phyloP scores from a whole-genome alignment of 805 yeast genomes.

The Yamadazyma phyllophila region DNA sequence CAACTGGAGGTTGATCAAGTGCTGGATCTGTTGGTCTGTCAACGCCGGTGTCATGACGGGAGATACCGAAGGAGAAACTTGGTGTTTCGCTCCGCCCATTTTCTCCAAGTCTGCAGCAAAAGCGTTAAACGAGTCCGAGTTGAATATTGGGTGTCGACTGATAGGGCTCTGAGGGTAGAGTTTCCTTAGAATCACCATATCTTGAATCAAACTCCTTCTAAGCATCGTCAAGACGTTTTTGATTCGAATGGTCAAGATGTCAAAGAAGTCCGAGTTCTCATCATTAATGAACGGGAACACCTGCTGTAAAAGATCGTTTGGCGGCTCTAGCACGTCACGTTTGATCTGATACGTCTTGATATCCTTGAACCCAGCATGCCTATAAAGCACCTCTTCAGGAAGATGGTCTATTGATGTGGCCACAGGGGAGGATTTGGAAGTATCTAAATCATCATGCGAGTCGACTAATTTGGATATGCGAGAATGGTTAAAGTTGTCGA shows the following conservation, averaged over 20 bases:
- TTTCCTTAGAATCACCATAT: slow-evolving; percentile 25
- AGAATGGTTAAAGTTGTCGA: slow-evolving; percentile 1
- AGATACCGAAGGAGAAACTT: slow-evolving; percentile 4
- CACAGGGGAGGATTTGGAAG: slow-evolving; percentile 9
- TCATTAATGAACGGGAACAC: slow-evolving; percentile 29
- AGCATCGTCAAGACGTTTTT: slow-evolving; percentile 18
- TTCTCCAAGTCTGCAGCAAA: slow-evolving; percentile 14
- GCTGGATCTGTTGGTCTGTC: background rate
- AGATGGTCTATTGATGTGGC: slow-evolving; percentile 12
- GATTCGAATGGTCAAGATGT: slow-evolving; percentile 12
- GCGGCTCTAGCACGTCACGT: slow-evolving; percentile 24
- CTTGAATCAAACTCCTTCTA: slow-evolving; percentile 26
- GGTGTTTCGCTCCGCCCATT: slow-evolving; percentile 9
- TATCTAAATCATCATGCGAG: background rate
- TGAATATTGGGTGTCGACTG: slow-evolving; percentile 25
- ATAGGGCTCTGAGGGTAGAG: slow-evolving; percentile 24
- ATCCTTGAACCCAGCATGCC: slow-evolving; percentile 23
- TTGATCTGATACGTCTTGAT: slow-evolving; percentile 17
- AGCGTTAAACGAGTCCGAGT: slow-evolving; percentile 16
- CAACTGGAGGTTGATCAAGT: slow-evolving; percentile 3
- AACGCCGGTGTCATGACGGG: background rate
- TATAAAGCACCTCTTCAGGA: slow-evolving; percentile 15
- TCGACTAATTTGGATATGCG: slow-evolving; percentile 2
- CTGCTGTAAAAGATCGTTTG: slow-evolving; percentile 20
- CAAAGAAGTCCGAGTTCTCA: slow-evolving; percentile 9